Conservation (phyloP, 148 eudicot genomes). For the Camellia granthamiana region DNA sequence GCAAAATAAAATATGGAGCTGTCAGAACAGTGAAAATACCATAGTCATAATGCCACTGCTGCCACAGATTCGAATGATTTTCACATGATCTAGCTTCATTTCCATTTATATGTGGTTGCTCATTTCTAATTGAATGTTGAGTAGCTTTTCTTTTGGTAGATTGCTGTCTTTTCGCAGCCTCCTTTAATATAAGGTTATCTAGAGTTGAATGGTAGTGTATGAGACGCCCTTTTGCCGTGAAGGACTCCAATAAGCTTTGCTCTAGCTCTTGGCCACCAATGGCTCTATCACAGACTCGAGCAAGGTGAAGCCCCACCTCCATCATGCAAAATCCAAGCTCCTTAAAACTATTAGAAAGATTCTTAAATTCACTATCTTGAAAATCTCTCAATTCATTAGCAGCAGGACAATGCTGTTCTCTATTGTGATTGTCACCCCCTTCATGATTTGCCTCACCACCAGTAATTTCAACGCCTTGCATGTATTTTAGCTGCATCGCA, state of each 20-base stretch:
- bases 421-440: conserved; percentile 9
- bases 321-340: conserved; percentile 83
- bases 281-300: conserved; percentile 68
- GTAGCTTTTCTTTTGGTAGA: conserved; percentile 24
- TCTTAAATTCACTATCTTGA: conserved; percentile 39
- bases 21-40: conserved; percentile 87
- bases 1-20: conserved; percentile 61
- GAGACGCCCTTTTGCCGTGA: conserved; percentile 86
- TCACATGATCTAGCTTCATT: conserved; percentile 14
- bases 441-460: conserved; percentile 17
- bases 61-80: conserved; percentile 61
- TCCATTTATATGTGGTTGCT: conserved; percentile 13
- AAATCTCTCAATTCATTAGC: conserved; percentile 12
- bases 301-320: conserved; percentile 74
- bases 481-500: conserved; percentile 81
- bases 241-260: conserved; percentile 67
- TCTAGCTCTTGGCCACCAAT: conserved; percentile 77
- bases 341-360: conserved; percentile 49
- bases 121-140: conserved; percentile 9
- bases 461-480: conserved; percentile 22
- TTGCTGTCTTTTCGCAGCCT: conserved; percentile 32
- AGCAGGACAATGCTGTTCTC: conserved; percentile 3
- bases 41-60: conserved; percentile 99
- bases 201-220: conserved; percentile 86
- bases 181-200: conserved; percentile 55